Evolutionary conservation across 2,329 filamentous ascomycete species (phyloP), one percentile per base, ranked within the genome.

Genomic region (Rutstroemia sp.): DNA sequence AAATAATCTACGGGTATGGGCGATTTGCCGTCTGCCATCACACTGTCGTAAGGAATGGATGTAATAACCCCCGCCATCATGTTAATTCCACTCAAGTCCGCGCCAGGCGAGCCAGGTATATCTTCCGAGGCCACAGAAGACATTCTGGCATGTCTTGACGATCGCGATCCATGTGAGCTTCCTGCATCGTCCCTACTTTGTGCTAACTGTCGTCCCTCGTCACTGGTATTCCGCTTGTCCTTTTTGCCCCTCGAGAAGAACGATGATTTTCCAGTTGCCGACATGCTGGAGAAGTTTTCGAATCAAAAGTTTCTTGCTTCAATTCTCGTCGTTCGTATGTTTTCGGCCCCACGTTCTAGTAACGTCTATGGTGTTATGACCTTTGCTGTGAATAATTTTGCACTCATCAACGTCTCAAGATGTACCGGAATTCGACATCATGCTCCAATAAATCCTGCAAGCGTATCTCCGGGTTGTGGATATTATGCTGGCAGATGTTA

Each of bases 221-320:
- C 78, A 71, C 82, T 81, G 61, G 74, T 71, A 66, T 79, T 77
- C 70, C 85, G 81, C 71, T 85, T 84, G 67, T 82, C 81, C 73
- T 95, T 87, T 75, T 92, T 87, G 75, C 86, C 88, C 69, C 91
- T 83, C 67, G 90, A 91, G 76, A 96, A 96, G 77, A 96, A 90
- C 61, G 87, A 90, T 71, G 51, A 54, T n/a, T 49, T 54, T 21
- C 44, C 52, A 16, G 44, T 12, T 41, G 52, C 37, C 23, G 52
- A 54, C 52, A 54, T 54, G 52, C 27, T 49, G 34, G 5, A 12
- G 3, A 39, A 16, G 47, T 38, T 38, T 38, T 19, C 30, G 14
- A 7, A 23, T 49, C 18, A 19, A n/a, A 30, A 10, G 6, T 7
- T 19, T 42, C 19, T n/a, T 30, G 58, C 63, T 64, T 63, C 59